These are phyloP conservation scores for Penstemon barbatus DNA, from an alignment of 257 asterid species.

Conservation along the genomic window DNA sequence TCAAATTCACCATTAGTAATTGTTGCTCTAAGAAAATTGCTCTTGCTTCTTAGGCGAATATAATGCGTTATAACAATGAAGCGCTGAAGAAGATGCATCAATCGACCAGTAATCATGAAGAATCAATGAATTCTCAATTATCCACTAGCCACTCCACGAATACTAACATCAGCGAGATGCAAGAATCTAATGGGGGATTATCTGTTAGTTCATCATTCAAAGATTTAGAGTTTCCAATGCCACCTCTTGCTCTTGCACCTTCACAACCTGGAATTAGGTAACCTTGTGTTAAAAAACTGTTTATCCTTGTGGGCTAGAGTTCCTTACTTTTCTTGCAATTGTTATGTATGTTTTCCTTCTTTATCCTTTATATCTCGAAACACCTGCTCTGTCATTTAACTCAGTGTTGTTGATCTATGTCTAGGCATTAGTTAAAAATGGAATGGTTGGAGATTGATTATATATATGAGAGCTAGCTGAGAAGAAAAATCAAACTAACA, in stretches of 20 bases:
- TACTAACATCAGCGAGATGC: conserved; percentile 30
- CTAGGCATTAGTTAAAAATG: not conserved
- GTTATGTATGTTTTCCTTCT: not conserved
- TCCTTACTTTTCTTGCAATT: not conserved
- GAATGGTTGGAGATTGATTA: conserved; percentile 15
- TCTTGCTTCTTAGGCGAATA: conserved; percentile 62
- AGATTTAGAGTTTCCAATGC: conserved; percentile 92
- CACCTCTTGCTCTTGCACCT: conserved; percentile 89
- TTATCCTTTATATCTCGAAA: not conserved
- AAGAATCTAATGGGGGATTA: conserved; percentile 40
- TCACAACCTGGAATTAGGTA: conserved; percentile 70
- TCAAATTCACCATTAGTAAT: conserved; percentile 10
- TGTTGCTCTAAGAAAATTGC: conserved; percentile 24
- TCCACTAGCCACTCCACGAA: conserved; percentile 37
- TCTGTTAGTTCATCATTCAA: conserved; percentile 47
- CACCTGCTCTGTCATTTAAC: conserved; percentile 7
- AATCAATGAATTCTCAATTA: conserved; percentile 39
- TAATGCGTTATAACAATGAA: conserved; percentile 68
- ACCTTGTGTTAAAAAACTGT: conserved; percentile 21
- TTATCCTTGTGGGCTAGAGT: not conserved
- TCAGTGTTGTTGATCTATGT: conserved; percentile 5
- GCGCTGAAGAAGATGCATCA: conserved; percentile 56
- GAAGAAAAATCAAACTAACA: not conserved
- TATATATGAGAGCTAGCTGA: not conserved
- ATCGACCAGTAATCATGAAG: conserved; percentile 37